phyloP scores from a whole-genome alignment of 768 basidiomycete species.

The Naganishia kalamii region DNA sequence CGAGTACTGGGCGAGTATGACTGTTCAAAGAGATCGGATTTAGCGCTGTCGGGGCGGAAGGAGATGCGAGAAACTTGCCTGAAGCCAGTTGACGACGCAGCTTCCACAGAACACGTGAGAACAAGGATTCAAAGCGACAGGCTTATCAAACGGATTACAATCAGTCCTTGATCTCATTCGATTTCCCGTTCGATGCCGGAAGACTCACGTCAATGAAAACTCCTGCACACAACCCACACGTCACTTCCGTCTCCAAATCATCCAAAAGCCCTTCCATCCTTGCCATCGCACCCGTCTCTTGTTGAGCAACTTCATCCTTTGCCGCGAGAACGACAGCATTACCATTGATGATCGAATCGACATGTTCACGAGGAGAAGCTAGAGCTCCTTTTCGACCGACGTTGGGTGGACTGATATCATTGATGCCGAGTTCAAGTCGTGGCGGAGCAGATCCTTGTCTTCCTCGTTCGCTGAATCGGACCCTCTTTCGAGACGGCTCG shows the following conservation, averaged over 20 bases:
- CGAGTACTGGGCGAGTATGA: conserved; percentile 15
- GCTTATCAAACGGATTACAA: neutral
- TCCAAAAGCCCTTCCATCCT: conserved; percentile 13
- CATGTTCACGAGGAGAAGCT: neutral
- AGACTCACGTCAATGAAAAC: conserved; percentile 18
- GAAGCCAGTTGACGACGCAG: conserved; percentile 14
- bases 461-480: neutral
- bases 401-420: neutral
- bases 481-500: neutral
- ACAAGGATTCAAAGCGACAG: conserved; percentile 17
- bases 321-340: neutral
- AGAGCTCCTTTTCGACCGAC: neutral
- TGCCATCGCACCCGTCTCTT: neutral
- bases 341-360: neutral
- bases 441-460: conserved; percentile 13
- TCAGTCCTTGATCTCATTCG: neutral
- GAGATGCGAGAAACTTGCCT: neutral
- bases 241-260: conserved; percentile 20
- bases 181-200: neutral
- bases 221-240: conserved; percentile 22
- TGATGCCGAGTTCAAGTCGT: conserved; percentile 7
- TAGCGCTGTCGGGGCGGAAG: neutral
- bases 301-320: neutral
- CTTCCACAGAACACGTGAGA: conserved; percentile 23
- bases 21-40: neutral